Evolutionary conservation across 1,139 yeast genomes (phyloP), one percentile per base, ranked within the genome.

Genomic region (Scheffersomyces stambukii): DNA sequence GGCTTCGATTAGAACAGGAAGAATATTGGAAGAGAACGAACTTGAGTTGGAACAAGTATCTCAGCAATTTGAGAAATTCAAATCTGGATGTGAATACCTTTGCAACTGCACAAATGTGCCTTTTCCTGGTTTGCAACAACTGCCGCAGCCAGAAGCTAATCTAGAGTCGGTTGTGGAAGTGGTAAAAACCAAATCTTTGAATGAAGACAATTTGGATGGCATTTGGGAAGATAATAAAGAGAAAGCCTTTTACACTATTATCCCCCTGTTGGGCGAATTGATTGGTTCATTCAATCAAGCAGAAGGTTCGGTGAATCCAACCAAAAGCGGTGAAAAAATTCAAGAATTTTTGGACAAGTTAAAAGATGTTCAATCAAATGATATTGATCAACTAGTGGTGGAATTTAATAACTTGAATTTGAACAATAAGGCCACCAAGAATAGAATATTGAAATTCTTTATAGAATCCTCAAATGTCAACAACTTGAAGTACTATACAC

Each of bases 391-490:
- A 8, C 52, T 77, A n/a, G 78, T 77, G 0, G 40, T 55, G 4
- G 68, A 67, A n/a, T 85, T 77, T 49, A 71, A 81, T 61, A 42
- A 48, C 7, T 43, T 55, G 12, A 56, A 61, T 5, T 57, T 85
- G 19, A 75, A 81, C 46, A 84, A 83, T 46, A 84, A 81, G 48
- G 89, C 94, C 0, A 78, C 95, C 1, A 70, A 71, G 27, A 72
- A 77, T 36, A 60, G 86, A 41, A 50, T 88, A 4, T 46, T 76
- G 33, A 70, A 67, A 34, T 76, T 75, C 44, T 70, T 84, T 35
- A 59, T 70, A 2, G 71, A 65, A 24, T 57, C 68, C n/a, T 57
- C 59, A 25, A 72, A 70, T 24, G 50, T 69, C 27, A 58, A 63
- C 7, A 70, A 63, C 35, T 54, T 68, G 16, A 65, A 58, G 33